A percentile compares a stretch with the other conserved stretches of the same genome.
Conservation (phyloP, 495 filamentous ascomycete species). For the Neurospora discreta region DNA sequence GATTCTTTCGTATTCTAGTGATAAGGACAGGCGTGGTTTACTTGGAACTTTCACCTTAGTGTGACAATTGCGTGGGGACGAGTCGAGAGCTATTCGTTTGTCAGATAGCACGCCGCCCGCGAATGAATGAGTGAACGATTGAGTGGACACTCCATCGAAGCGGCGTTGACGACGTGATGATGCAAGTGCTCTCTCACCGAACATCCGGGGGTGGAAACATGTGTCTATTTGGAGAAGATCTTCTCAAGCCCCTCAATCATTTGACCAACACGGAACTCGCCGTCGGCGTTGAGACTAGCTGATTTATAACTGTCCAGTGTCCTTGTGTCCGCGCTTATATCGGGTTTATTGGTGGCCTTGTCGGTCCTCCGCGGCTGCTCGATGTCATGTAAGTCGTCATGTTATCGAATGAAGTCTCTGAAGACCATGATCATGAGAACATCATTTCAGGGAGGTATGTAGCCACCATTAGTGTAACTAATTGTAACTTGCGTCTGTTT, state of each 20-base stretch:
- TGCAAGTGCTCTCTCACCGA: neutral
- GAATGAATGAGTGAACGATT: neutral
- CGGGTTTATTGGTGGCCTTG: neutral
- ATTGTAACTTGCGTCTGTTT: neutral
- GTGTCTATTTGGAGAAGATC: neutral
- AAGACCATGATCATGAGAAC: neutral
- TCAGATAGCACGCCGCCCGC: neutral
- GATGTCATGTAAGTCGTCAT: neutral
- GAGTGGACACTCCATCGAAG: neutral
- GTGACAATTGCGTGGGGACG: neutral
- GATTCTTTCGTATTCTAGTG: neutral
- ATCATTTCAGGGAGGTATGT: neutral
- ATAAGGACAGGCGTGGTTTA: neutral
- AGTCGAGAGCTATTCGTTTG: neutral
- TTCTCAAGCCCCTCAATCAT: neutral
- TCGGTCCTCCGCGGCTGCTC: neutral
- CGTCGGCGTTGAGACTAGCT: neutral
- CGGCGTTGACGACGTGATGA: neutral
- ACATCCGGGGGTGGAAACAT: neutral
- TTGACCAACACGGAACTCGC: neutral
- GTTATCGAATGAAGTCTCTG: neutral
- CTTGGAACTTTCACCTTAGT: neutral
- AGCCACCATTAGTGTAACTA: neutral
- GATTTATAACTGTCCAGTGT: neutral
- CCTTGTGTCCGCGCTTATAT: neutral